Evolutionary conservation across 306 rosid species (phyloP).

Genomic region (Corylus heterophylla): DNA sequence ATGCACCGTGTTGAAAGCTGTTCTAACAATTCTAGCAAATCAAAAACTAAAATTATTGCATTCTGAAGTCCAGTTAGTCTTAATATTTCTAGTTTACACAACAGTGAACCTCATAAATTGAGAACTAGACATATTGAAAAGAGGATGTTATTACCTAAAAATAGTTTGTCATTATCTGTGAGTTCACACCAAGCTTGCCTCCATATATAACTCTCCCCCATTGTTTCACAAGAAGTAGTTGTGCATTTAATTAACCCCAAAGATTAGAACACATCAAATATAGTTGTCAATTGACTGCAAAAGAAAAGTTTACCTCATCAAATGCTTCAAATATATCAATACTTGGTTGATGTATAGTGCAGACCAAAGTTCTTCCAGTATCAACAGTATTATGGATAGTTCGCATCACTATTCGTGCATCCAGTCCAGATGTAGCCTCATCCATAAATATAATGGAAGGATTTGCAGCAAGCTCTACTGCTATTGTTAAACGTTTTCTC

Average conservation of each 20-base stretch:
- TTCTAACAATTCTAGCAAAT: too few relatives aligned
- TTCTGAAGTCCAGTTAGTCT: background rate
- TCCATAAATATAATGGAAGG: constrained; percentile 96
- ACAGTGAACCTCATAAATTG: constrained; percentile 1
- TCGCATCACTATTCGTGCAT: constrained; percentile 88
- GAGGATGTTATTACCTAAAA: constrained; percentile 55
- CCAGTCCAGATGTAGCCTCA: constrained; percentile 93
- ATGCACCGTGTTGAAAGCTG: too few relatives aligned
- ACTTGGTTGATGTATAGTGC: constrained; percentile 93
- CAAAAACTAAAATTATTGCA: background rate
- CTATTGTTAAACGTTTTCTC: constrained; percentile 83
- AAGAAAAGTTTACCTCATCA: constrained; percentile 59
- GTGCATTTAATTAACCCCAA: constrained; percentile 29
- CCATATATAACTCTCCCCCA: constrained; percentile 85
- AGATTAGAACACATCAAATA: constrained; percentile 17
- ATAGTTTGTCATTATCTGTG: constrained; percentile 70
- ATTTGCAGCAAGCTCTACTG: constrained; percentile 93
- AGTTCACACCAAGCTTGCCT: constrained; percentile 75
- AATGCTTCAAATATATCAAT: constrained; percentile 91
- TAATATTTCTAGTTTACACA: background rate
- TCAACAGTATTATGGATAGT: constrained; percentile 90
- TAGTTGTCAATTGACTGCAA: constrained; percentile 3
- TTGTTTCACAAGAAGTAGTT: constrained; percentile 92
- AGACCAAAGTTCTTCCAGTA: constrained; percentile 91
- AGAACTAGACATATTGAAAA: background rate